These are phyloP conservation scores for Rostrohypoxylon terebratum DNA, from an alignment of 495 filamentous ascomycete species.

Conservation along the genomic window DNA sequence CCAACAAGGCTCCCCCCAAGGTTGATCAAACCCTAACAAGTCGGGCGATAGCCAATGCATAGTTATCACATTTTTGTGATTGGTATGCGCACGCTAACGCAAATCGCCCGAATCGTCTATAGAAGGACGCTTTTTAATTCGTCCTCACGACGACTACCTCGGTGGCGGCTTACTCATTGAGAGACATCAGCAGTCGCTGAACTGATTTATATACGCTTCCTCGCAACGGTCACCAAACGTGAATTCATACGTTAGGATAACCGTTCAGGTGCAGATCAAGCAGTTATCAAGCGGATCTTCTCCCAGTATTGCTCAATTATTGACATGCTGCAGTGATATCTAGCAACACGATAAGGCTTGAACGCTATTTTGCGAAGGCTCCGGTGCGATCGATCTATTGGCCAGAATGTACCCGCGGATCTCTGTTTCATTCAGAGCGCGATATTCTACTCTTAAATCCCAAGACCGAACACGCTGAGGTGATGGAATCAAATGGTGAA, in stretches of 20 bases:
- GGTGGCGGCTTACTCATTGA: background rate
- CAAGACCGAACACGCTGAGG: background rate
- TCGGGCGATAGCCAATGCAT: constrained; percentile 12
- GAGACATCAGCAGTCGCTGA: background rate
- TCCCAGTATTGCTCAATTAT: background rate
- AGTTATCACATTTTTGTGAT: background rate
- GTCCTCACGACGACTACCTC: background rate
- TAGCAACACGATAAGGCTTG: background rate
- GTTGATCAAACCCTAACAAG: background rate
- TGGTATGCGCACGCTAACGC: background rate
- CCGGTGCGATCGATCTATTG: background rate
- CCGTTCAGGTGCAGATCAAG: background rate
- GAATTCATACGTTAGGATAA: background rate
- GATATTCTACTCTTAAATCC: background rate
- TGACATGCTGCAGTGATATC: background rate
- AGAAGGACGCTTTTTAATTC: background rate
- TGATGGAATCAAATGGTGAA: background rate
- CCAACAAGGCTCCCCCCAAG: background rate
- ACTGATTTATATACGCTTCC: too few species aligned
- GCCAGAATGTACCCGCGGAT: background rate
- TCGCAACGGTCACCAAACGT: background rate
- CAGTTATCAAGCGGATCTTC: background rate
- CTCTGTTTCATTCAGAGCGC: background rate
- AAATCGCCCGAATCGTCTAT: background rate
- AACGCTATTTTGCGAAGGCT: background rate